These are phyloP conservation scores for Cyclotella sp. DNA, from an alignment of 108 stramenopile species.

Conservation along the genomic window DNA sequence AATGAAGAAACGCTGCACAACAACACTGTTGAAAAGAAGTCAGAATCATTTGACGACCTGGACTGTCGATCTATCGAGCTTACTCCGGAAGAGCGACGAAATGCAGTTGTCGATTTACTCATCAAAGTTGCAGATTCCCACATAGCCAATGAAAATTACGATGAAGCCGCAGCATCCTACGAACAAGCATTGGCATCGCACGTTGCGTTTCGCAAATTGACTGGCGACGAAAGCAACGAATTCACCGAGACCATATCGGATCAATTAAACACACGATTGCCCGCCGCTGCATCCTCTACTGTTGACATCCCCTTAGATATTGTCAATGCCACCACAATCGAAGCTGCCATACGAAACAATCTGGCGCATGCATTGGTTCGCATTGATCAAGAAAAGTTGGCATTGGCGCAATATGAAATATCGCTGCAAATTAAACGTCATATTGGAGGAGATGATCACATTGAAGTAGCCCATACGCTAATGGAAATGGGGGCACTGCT, in stretches of 20 bases:
- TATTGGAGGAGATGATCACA: slow-evolving; percentile 35
- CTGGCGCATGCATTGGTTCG: slow-evolving; percentile 30
- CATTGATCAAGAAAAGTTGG: slow-evolving; percentile 37
- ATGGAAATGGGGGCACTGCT: slow-evolving; percentile 49
- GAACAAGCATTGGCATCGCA: slow-evolving; percentile 40
- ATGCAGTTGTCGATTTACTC: slow-evolving; percentile 35
- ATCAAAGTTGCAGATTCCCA: slow-evolving; percentile 35
- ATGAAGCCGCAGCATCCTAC: slow-evolving; percentile 39
- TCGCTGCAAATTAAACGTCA: slow-evolving; percentile 46
- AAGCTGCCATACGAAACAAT: slow-evolving; percentile 44
- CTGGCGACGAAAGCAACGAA: slow-evolving; percentile 17
- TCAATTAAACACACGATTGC: slow-evolving; percentile 7
- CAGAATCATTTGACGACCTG: not conserved
- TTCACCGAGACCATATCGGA: not conserved
- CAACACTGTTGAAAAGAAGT: not conserved
- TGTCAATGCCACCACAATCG: slow-evolving; percentile 33
- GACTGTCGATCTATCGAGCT: not conserved
- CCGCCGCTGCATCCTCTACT: slow-evolving; percentile 12
- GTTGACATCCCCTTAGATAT: slow-evolving; percentile 24
- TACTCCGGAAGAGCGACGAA: slow-evolving; percentile 28
- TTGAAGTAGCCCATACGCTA: slow-evolving; percentile 46
- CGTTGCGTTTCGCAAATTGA: slow-evolving; percentile 31
- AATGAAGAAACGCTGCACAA: not conserved
- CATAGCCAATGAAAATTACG: slow-evolving; percentile 26
- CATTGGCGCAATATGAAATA: slow-evolving; percentile 44